Base-by-base conservation (phyloP, 257 asterid species). In the Solanum etuberosum region DNA sequence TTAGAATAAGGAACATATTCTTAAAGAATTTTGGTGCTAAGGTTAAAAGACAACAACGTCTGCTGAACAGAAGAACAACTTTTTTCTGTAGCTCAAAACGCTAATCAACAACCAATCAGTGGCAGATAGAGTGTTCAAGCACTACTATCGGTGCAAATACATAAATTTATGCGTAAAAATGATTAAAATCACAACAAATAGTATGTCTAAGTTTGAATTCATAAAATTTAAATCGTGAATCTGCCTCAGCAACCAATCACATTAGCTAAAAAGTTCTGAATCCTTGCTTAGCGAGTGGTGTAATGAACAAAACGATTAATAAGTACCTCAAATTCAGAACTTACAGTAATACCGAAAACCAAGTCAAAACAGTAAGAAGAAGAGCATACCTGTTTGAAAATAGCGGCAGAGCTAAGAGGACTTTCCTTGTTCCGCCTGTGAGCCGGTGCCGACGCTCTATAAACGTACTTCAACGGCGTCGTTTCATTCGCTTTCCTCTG, bases 331-430 rank as follows among this genome's bases (percentile, higher is more conserved):
- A 25, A 40, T 77, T 40, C 61, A 40, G 6, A 77, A 40, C 23
- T 40, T n/a, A 35, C 54, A 48, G 59, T 48, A 48, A 48, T 48
- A 48, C 59, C 59, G 1, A 16, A 48, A 0, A 48, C 59, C 23
- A 59, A 70, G 42, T 32, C 77, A 31, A 70, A 70, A 38, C 40
- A 63, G 42, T 31, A 63, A 68, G 31, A 65, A 5, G 34, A 85
- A 73, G 51, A 77, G 42, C 82, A 54, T 68, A 94, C 99, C 95
- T 97, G 98, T 87, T 93, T 95, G 89, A 97, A 97, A 70, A 97
- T 97, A 85, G 99, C 98, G 87, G 94, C 96, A 29, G 99, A 97
- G 85, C 99, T 97, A 48, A 97, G 98, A 89, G 99, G 98, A 88
- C 99, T 95, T 93, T 97, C 99, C 89, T 92, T 97, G 71, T 84